phyloP scores from a whole-genome alignment of 805 yeast species.

The Wickerhamomyces strasburgensis region DNA sequence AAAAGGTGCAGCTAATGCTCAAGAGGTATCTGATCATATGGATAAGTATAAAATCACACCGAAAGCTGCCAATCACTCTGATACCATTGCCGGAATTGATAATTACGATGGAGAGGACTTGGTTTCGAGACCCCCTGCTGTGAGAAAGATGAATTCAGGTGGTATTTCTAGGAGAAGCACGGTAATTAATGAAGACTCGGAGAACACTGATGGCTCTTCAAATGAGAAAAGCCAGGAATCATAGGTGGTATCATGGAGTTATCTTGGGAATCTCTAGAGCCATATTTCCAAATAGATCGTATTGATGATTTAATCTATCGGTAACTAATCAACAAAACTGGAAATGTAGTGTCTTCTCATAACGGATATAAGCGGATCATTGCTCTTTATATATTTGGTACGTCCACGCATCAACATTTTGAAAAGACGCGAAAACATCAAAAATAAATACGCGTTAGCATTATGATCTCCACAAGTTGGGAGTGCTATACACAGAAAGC shows the following conservation, averaged over 20 bases:
- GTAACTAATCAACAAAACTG: too few species aligned
- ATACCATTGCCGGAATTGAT: slow-evolving; percentile 43
- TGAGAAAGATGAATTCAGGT: background rate
- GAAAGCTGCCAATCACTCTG: slow-evolving; percentile 38
- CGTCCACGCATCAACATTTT: too few species aligned
- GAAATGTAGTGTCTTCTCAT: too few species aligned
- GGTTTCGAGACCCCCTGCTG: slow-evolving; percentile 9
- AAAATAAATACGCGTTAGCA: too few species aligned
- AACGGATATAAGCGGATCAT: too few species aligned
- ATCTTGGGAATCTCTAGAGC: too few species aligned
- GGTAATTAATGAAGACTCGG: slow-evolving; percentile 1
- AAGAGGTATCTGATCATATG: slow-evolving; percentile 30
- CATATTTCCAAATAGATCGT: too few species aligned
- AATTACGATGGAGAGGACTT: slow-evolving; percentile 20
- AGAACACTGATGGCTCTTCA: background rate
- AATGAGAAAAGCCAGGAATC: background rate
- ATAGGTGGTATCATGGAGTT: too few species aligned
- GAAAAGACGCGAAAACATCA: slow-evolving; percentile 2
- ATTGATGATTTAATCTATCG: too few species aligned
- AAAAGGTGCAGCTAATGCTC: slow-evolving; percentile 20
- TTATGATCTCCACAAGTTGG: too few species aligned
- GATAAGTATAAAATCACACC: slow-evolving; percentile 35
- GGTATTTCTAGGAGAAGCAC: background rate
- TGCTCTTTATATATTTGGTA: too few species aligned
- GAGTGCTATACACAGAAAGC: background rate